Conservation (phyloP, 345 rosid species). For the Moringa oleifera region DNA sequence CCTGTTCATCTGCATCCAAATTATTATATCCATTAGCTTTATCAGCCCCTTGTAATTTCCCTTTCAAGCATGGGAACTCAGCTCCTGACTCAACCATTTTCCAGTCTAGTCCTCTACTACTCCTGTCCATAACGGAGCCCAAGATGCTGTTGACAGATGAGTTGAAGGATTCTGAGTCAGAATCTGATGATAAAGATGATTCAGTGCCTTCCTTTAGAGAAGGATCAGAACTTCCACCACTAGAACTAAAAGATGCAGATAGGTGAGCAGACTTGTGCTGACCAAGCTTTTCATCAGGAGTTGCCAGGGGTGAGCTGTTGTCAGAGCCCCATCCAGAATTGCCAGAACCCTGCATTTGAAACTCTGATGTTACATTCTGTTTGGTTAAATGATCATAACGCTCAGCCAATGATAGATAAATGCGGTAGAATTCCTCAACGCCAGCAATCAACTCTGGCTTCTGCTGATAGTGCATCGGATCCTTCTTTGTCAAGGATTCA, state of each 20-base stretch:
- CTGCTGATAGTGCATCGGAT: constrained; percentile 28
- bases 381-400: constrained; percentile 38
- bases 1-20: constrained; percentile 19
- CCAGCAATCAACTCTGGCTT: constrained; percentile 38
- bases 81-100: constrained; percentile 27
- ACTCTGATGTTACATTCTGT: constrained; percentile 25
- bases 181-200: constrained; percentile 50
- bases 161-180: constrained; percentile 65
- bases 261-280: constrained; percentile 29
- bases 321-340: constrained; percentile 16
- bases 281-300: constrained; percentile 30
- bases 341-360: constrained; percentile 32
- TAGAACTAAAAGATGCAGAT: constrained; percentile 47
- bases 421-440: constrained; percentile 36
- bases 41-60: constrained; percentile 20
- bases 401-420: constrained; percentile 43
- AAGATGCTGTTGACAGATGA: constrained; percentile 44
- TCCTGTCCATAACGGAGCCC: constrained; percentile 23
- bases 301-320: constrained; percentile 31
- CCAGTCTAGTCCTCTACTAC: constrained; percentile 20
- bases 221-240: constrained; percentile 44
- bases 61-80: constrained; percentile 26
- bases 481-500: constrained; percentile 29
- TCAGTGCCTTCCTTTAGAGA: constrained; percentile 53
- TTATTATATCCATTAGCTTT: constrained; percentile 27